phyloP scores from a whole-genome alignment of 148 eudicot species.

The Persicaria tinctoria region DNA sequence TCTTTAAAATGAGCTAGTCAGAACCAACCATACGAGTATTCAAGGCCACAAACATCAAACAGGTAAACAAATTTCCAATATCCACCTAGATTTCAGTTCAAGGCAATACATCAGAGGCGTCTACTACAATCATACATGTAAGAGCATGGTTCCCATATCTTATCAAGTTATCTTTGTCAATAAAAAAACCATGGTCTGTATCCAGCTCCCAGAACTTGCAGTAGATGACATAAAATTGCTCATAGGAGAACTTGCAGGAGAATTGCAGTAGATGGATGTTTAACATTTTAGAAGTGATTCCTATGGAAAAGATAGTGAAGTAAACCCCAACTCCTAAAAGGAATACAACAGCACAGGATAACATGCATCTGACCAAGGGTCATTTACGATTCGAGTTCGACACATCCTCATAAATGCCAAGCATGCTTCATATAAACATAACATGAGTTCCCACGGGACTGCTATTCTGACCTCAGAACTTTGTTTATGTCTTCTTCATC shows the following conservation, averaged over 20 bases:
- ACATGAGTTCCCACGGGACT: not conserved
- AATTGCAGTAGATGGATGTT: slow-evolving; percentile 39
- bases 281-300: not conserved
- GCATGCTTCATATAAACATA: not conserved
- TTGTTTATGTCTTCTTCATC: slow-evolving; percentile 98
- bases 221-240: slow-evolving; percentile 91
- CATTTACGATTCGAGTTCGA: too few relatives aligned
- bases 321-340: not conserved
- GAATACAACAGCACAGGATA: not conserved
- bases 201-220: slow-evolving; percentile 99
- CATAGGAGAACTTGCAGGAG: slow-evolving; percentile 45
- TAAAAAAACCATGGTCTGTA: slow-evolving; percentile 86
- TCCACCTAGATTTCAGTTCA: not conserved
- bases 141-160: slow-evolving; percentile 97
- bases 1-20: not conserved
- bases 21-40: not conserved
- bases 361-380: not conserved
- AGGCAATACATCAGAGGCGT: not conserved
- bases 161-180: slow-evolving; percentile 93
- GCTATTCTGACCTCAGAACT: slow-evolving; percentile 61
- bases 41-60: not conserved
- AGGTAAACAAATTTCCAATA: not conserved
- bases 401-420: not conserved
- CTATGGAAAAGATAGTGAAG: not conserved
- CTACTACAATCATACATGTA: slow-evolving; percentile 69